A percentile compares a stretch with the other conserved stretches of the same genome.
Evolutionary conservation across 1,284 basidiomycete species (phyloP).

Genomic region (Ustilago crameri): DNA sequence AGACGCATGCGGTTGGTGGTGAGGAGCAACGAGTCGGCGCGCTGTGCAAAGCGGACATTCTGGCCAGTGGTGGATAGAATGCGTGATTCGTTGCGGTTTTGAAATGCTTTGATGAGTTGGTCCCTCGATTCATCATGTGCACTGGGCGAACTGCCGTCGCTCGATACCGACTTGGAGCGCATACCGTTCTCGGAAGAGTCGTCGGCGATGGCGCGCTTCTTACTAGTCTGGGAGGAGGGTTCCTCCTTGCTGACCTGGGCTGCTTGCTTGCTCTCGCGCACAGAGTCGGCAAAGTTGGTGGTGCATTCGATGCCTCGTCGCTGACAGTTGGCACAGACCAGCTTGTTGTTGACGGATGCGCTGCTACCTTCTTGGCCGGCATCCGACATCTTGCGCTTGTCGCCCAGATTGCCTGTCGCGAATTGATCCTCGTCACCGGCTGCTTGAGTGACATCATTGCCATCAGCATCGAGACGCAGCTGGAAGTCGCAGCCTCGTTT

Average conservation of each 20-base stretch:
- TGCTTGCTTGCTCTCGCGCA: constrained; percentile 44
- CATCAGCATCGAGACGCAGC: constrained; percentile 46
- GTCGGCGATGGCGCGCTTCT: constrained; percentile 42
- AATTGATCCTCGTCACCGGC: constrained; percentile 11
- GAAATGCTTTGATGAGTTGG: constrained; percentile 31
- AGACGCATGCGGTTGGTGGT: constrained; percentile 50
- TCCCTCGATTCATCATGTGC: constrained; percentile 19
- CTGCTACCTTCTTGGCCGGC: constrained; percentile 16
- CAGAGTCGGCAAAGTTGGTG: constrained; percentile 53
- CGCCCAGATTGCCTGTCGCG: constrained; percentile 18
- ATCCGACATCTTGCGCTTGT: constrained; percentile 51
- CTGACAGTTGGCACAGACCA: constrained; percentile 53
- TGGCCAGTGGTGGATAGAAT: constrained; percentile 24
- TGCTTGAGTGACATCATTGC: constrained; percentile 28
- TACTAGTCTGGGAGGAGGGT: constrained; percentile 17
- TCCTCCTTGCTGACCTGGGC: constrained; percentile 36
- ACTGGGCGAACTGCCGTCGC: constrained; percentile 24
- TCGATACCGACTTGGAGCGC: constrained; percentile 42
- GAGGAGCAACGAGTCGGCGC: constrained; percentile 49
- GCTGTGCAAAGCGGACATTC: constrained; percentile 39
- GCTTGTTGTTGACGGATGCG: constrained; percentile 10
- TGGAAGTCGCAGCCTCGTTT: constrained; percentile 54
- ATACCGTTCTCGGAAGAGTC: constrained; percentile 31
- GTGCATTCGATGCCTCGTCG: constrained; percentile 52
- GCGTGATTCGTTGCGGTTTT: constrained; percentile 30